A percentile compares a stretch with the other conserved stretches of the same genome.
Evolutionary conservation across 2,329 filamentous ascomycete species (phyloP).

Genomic region (Ambrosiella beaveri): DNA sequence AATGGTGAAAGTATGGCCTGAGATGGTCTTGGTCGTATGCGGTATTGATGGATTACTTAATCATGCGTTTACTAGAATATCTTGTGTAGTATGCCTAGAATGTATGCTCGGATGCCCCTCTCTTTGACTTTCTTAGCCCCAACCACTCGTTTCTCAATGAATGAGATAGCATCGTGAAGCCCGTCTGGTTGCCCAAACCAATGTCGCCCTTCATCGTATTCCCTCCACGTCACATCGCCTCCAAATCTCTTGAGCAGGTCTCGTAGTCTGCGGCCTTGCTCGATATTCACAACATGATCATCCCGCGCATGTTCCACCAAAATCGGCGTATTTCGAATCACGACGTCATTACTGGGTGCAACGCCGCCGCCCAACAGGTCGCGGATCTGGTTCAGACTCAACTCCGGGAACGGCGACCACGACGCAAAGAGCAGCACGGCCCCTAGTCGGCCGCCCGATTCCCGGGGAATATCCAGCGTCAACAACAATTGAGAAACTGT

Average conservation of each 20-base stretch:
- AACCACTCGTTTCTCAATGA: not conserved
- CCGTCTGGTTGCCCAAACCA: constrained; percentile 1
- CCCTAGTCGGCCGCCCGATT: not conserved
- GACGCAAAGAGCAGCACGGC: not conserved
- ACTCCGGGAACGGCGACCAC: not conserved
- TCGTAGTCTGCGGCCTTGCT: not conserved
- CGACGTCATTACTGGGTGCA: not conserved
- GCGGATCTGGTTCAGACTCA: not conserved
- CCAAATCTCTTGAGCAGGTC: not conserved
- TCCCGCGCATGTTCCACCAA: not conserved
- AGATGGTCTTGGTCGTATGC: too few relatives aligned
- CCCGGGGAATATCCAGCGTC: not conserved
- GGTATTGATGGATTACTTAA: not conserved
- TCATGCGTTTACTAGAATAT: not conserved
- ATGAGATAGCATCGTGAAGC: not conserved
- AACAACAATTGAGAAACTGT: not conserved
- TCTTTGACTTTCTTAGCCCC: not conserved
- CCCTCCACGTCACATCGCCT: not conserved
- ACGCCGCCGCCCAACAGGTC: not conserved
- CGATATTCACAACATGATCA: constrained; percentile 1
- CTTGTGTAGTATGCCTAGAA: not conserved
- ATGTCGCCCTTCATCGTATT: not conserved
- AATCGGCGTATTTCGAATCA: not conserved
- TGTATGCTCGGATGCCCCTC: not conserved
- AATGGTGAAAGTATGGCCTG: too few relatives aligned